Percentiles rank a stretch among this genome's conserved stretches.
These are phyloP conservation scores for Aspergillus niger DNA, from an alignment of 2,329 filamentous ascomycete species.

Conservation along the genomic window DNA sequence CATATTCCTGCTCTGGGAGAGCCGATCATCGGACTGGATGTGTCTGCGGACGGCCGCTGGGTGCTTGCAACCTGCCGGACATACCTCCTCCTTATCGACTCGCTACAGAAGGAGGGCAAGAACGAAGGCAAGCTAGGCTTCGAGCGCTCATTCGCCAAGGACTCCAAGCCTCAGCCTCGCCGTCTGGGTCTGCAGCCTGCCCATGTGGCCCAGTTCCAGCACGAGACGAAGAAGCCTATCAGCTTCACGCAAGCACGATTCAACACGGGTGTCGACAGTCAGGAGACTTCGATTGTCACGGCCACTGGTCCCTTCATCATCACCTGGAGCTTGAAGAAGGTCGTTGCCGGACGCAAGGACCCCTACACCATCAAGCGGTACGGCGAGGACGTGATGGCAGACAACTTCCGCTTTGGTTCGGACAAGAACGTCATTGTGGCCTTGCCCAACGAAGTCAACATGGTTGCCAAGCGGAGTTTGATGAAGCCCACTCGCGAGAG, in stretches of 20 bases:
- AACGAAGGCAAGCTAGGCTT: slow-evolving; percentile 98
- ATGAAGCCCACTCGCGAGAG: slow-evolving; percentile 90
- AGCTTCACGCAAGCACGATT: slow-evolving; percentile 91
- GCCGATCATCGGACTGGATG: slow-evolving; percentile 90
- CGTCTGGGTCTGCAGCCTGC: slow-evolving; percentile 85
- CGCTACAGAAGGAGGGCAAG: slow-evolving; percentile 87
- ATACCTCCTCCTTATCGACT: slow-evolving; percentile 90
- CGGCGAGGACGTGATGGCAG: slow-evolving; percentile 90
- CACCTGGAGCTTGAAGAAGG: slow-evolving; percentile 93
- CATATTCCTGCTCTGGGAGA: slow-evolving; percentile 94
- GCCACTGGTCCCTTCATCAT: slow-evolving; percentile 96
- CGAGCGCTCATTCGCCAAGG: slow-evolving; percentile 87
- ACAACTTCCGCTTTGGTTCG: slow-evolving; percentile 96
- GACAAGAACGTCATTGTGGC: slow-evolving; percentile 99
- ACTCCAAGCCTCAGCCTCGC: slow-evolving; percentile 88
- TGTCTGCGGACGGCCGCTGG: slow-evolving; percentile 94
- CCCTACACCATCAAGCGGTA: slow-evolving; percentile 98
- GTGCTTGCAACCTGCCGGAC: slow-evolving; percentile 91
- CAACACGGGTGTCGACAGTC: slow-evolving; percentile 78
- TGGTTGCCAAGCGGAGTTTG: slow-evolving; percentile 84
- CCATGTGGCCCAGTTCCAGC: slow-evolving; percentile 95
- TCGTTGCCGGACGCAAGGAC: slow-evolving; percentile 76
- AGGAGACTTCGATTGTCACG: slow-evolving; percentile 93
- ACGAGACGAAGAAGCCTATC: slow-evolving; percentile 86
- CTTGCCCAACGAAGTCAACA: slow-evolving; percentile 94